phyloP scores from a whole-genome alignment of 345 rosid genomes.

The Lepidium sativum region DNA sequence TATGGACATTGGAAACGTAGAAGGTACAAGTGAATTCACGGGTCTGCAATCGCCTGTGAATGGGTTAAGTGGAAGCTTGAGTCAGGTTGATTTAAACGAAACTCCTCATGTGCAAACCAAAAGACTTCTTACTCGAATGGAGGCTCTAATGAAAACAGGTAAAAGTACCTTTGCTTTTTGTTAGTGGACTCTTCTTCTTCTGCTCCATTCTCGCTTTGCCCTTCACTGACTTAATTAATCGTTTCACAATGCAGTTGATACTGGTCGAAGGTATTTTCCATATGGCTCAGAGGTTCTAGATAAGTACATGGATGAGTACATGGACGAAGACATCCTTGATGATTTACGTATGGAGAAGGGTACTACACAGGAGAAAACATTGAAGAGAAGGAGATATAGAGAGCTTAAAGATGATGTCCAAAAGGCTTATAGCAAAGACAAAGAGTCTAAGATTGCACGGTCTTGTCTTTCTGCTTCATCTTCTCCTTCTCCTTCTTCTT shows the following conservation, averaged over 20 bases:
- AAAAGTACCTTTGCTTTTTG: background rate
- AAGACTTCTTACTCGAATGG: slow-evolving; percentile 63
- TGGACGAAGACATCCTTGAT: slow-evolving; percentile 76
- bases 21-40: slow-evolving; percentile 57
- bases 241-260: slow-evolving; percentile 55
- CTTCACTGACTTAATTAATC: background rate
- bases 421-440: slow-evolving; percentile 84
- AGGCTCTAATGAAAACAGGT: slow-evolving; percentile 91
- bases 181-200: background rate
- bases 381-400: slow-evolving; percentile 65
- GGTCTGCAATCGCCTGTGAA: slow-evolving; percentile 43
- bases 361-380: slow-evolving; percentile 48
- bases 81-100: slow-evolving; percentile 89
- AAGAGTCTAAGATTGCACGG: slow-evolving; percentile 43
- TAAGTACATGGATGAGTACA: slow-evolving; percentile 57
- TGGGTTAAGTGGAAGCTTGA: slow-evolving; percentile 56
- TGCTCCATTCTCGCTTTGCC: background rate
- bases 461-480: slow-evolving; percentile 59
- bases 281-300: slow-evolving; percentile 83
- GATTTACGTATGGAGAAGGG: slow-evolving; percentile 48
- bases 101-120: slow-evolving; percentile 64
- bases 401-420: slow-evolving; percentile 88
- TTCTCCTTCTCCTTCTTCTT: slow-evolving; percentile 54
- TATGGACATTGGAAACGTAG: slow-evolving; percentile 79
- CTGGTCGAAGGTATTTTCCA: slow-evolving; percentile 84